Evolutionary conservation across 2,329 filamentous ascomycete species (phyloP).

Genomic region (Calcarisporium arbuscula): DNA sequence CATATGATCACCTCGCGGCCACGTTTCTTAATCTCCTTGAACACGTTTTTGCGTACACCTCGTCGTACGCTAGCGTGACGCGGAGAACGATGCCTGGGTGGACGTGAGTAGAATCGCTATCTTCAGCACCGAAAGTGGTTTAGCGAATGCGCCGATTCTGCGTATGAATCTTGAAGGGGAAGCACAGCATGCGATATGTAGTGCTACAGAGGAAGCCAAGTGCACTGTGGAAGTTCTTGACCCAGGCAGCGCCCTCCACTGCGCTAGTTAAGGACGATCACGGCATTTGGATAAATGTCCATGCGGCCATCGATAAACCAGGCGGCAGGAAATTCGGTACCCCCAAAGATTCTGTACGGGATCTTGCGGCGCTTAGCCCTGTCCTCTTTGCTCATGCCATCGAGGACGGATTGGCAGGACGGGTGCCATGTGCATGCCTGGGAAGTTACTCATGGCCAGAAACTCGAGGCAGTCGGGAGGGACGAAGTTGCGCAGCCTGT

Average conservation of each 20-base stretch:
- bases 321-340: conserved; percentile 24
- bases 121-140: no score
- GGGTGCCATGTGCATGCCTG: conserved; percentile 28
- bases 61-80: no score
- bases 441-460: conserved; percentile 17
- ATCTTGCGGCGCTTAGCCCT: conserved; percentile 19
- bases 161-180: conserved; percentile 21
- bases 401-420: conserved; percentile 18
- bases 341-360: conserved; percentile 22
- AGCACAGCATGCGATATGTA: conserved; percentile 16
- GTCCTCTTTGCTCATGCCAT: conserved; percentile 21
- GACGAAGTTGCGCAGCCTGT: conserved; percentile 29
- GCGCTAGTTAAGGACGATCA: conserved; percentile 25
- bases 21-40: conserved; percentile 21
- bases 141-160: conserved; percentile 20
- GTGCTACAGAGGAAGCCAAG: conserved; percentile 22
- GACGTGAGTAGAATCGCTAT: no score
- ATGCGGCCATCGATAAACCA: conserved; percentile 29
- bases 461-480: conserved; percentile 26
- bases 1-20: conserved; percentile 19
- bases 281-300: conserved; percentile 30
- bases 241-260: conserved; percentile 18
- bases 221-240: conserved; percentile 16
- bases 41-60: no score
- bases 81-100: no score